Conservation (phyloP, 2,329 filamentous ascomycete species). For the Cladophialophora bantiana region DNA sequence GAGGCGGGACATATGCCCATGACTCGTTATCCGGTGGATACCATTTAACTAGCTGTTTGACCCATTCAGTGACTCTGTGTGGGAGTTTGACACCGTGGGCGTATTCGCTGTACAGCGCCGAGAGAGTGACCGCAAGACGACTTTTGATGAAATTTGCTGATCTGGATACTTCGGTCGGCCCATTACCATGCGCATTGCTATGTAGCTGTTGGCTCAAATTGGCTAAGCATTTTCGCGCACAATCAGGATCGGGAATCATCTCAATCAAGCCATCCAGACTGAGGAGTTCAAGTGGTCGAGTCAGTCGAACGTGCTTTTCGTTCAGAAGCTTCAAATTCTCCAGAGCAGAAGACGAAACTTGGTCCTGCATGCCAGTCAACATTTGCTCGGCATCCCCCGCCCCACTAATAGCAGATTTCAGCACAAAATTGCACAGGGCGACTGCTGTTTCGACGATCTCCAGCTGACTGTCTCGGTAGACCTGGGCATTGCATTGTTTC, state of each 20-base stretch:
- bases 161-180: neutral
- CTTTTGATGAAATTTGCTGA: conserved; percentile 28
- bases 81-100: conserved; percentile 41
- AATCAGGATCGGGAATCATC: conserved; percentile 30
- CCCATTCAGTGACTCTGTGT: conserved; percentile 48
- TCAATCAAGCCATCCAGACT: conserved; percentile 27
- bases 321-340: conserved; percentile 26
- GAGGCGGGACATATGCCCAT: conserved; percentile 41
- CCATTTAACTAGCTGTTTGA: conserved; percentile 38
- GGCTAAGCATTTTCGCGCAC: conserved; percentile 25
- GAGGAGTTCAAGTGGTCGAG: conserved; percentile 36
- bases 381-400: conserved; percentile 16
- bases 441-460: conserved; percentile 50
- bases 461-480: conserved; percentile 53
- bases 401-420: conserved; percentile 45
- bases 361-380: conserved; percentile 22
- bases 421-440: conserved; percentile 49
- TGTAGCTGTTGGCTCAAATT: conserved; percentile 24
- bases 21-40: conserved; percentile 44
- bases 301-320: conserved; percentile 29
- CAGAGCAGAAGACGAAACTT: conserved; percentile 20
- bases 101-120: conserved; percentile 36
- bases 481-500: conserved; percentile 51
- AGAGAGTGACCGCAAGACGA: conserved; percentile 36
- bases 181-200: neutral